Conservation (phyloP, 2,329 filamentous ascomycete genomes). For the Penicillium psychrosexuale region DNA sequence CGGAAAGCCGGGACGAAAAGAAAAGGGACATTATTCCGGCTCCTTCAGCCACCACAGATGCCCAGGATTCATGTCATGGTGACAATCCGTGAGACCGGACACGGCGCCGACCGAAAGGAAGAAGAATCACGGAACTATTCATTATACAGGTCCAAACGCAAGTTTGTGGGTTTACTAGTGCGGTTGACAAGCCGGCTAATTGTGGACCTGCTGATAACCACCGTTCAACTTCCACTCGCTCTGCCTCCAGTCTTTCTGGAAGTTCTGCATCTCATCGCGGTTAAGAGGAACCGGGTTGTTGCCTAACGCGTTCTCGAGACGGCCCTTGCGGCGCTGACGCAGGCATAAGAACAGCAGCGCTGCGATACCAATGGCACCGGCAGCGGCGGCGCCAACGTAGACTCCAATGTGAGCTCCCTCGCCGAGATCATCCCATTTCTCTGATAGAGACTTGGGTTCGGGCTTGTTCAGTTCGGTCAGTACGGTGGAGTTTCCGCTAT, state of each 20-base stretch:
- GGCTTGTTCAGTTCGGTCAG: slow-evolving; percentile 35
- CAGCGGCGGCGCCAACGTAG: slow-evolving; percentile 37
- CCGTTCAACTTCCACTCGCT: slow-evolving; percentile 31
- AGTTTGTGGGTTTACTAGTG: slow-evolving; percentile 7
- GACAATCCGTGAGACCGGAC: not conserved
- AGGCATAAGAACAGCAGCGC: slow-evolving; percentile 48
- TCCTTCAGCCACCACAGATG: not conserved
- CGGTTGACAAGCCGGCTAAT: slow-evolving; percentile 6
- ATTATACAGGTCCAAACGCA: slow-evolving; percentile 3
- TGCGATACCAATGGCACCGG: slow-evolving; percentile 32
- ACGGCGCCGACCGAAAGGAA: not conserved
- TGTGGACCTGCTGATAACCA: slow-evolving; percentile 29
- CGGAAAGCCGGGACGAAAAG: not conserved
- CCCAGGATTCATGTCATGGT: not conserved
- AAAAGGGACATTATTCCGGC: slow-evolving; percentile 6
- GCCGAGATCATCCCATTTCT: slow-evolving; percentile 47
- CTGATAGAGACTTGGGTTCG: slow-evolving; percentile 32
- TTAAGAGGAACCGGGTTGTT: slow-evolving; percentile 47
- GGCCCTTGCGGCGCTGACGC: slow-evolving; percentile 50
- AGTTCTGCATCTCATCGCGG: slow-evolving; percentile 39
- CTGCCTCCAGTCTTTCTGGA: slow-evolving; percentile 40
- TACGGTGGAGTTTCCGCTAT: slow-evolving; percentile 63
- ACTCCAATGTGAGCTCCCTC: slow-evolving; percentile 50
- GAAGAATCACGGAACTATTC: not conserved
- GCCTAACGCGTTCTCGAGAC: slow-evolving; percentile 47